Percentiles rank a stretch among this genome's conserved stretches.
Conservation (phyloP, 345 rosid genomes). For the Cardamine occulta region DNA sequence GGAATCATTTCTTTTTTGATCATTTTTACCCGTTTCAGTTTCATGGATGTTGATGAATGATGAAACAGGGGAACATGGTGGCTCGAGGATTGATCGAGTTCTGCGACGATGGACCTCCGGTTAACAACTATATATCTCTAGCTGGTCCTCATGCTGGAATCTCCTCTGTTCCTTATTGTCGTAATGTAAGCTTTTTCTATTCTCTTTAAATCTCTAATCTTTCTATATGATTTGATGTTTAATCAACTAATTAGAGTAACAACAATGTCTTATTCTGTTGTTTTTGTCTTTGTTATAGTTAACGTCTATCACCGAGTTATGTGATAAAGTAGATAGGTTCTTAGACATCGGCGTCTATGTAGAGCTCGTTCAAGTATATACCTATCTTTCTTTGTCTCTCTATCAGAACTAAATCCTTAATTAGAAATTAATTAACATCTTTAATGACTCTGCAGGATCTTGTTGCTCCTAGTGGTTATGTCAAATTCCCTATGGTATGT, state of each 20-base stretch:
- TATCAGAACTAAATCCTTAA: background rate
- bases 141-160: constrained; percentile 98
- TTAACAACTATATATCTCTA: constrained; percentile 73
- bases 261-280: background rate
- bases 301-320: constrained; percentile 54
- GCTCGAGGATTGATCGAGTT: constrained; percentile 85
- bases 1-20: background rate
- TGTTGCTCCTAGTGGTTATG: constrained; percentile 34
- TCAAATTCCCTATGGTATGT: background rate
- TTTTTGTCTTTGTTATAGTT: constrained; percentile 16
- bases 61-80: constrained; percentile 78
- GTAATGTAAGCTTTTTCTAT: constrained; percentile 59
- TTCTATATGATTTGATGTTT: background rate
- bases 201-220: background rate
- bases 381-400: background rate
- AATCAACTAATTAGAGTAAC: background rate
- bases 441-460: constrained; percentile 23
- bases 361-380: constrained; percentile 72
- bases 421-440: constrained; percentile 10
- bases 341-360: constrained; percentile 58
- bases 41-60: background rate
- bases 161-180: constrained; percentile 86
- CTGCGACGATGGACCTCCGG: constrained; percentile 79
- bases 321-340: constrained; percentile 52
- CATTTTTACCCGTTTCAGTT: background rate